These are phyloP conservation scores for Thinopyrum elongatum DNA, from an alignment of 176 grass and related monocot species.

Conservation along the genomic window DNA sequence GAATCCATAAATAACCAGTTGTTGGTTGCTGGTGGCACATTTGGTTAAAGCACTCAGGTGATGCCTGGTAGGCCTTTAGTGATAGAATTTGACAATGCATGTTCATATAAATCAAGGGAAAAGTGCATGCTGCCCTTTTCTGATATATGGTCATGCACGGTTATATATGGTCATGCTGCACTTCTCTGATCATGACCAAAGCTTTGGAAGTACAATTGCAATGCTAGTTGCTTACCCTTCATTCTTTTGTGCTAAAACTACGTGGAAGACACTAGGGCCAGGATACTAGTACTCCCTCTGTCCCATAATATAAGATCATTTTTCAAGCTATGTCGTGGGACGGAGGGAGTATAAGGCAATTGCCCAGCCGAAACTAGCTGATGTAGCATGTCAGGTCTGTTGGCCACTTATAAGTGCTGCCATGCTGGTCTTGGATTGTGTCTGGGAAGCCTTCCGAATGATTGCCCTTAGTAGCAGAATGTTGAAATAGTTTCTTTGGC, in stretches of 20 bases:
- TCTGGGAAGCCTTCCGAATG: not conserved
- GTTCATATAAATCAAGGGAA: not conserved
- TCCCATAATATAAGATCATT: too few species aligned
- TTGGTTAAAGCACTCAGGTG: conserved; percentile 9
- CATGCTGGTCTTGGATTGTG: not conserved
- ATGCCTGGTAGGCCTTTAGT: not conserved
- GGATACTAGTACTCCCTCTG: not conserved
- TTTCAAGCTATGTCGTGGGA: too few species aligned
- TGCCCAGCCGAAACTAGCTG: not conserved
- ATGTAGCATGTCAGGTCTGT: not conserved
- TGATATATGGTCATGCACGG: not conserved
- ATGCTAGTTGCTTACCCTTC: not conserved
- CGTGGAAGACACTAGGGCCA: not conserved
- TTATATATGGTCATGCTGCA: not conserved
- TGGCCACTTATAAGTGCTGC: not conserved
- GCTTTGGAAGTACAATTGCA: conserved; percentile 22
- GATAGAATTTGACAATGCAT: not conserved
- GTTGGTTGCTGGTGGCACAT: not conserved
- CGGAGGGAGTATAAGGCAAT: not conserved
- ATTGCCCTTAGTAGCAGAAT: not conserved
- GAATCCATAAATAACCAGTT: conserved; percentile 13
- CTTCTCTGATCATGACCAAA: not conserved
- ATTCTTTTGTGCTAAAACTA: conserved; percentile 2
- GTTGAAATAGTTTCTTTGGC: not conserved
- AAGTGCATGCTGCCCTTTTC: not conserved